Percentiles rank a stretch among this genome's conserved stretches.
Conservation (phyloP, 192 early-diverging fungal genomes). For the Rhizophagus clarus region DNA sequence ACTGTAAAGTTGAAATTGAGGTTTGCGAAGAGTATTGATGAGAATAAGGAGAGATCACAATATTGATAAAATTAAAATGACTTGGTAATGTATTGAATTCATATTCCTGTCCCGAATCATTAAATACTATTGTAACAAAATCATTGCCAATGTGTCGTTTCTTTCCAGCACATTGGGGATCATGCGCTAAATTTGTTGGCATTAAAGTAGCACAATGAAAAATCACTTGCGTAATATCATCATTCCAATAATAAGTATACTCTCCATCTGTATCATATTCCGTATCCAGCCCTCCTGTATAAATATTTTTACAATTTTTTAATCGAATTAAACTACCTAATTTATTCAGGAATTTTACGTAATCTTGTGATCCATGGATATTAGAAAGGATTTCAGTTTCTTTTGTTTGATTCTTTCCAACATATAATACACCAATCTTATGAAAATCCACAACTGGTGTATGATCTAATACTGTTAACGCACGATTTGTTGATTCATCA, state of each 20-base stretch:
- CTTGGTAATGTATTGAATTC: constrained; percentile 88
- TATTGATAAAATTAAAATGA: constrained; percentile 96
- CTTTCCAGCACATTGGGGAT: constrained; percentile 80
- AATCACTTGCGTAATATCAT: constrained; percentile 84
- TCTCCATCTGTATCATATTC: constrained; percentile 82
- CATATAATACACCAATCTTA: constrained; percentile 95
- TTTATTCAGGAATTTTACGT: constrained; percentile 80
- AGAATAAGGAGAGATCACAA: constrained; percentile 83
- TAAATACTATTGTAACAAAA: constrained; percentile 92
- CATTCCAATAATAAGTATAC: constrained; percentile 79
- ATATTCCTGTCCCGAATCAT: constrained; percentile 83
- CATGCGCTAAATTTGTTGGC: constrained; percentile 76
- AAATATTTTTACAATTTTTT: constrained; percentile 63
- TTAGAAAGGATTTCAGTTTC: constrained; percentile 91
- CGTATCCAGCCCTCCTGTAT: constrained; percentile 89
- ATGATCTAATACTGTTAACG: constrained; percentile 81
- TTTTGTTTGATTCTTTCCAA: constrained; percentile 79
- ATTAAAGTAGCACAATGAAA: constrained; percentile 96
- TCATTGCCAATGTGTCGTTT: constrained; percentile 98
- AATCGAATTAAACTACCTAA: constrained; percentile 79
- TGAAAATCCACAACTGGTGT: constrained; percentile 91
- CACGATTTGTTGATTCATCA: constrained; percentile 74
- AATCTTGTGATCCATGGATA: constrained; percentile 81
- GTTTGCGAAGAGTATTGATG: background rate
- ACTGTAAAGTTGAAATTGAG: background rate